Conservation (phyloP, 2,329 filamentous ascomycete genomes). For the Seiridium cupressi region DNA sequence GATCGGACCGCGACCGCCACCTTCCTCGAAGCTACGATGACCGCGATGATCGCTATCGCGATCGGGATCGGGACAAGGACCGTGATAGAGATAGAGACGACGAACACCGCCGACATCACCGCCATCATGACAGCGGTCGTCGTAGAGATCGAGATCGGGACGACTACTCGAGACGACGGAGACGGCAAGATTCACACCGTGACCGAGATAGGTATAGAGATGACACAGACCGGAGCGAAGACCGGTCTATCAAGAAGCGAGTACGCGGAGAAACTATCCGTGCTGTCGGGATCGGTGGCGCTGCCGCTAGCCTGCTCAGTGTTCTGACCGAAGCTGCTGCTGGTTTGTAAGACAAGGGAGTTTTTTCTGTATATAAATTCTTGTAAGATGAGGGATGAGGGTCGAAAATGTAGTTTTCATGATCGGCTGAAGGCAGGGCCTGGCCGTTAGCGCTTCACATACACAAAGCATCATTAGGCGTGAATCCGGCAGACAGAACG, state of each 20-base stretch:
- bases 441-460: too few relatives aligned
- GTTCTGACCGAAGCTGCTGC: slow-evolving; percentile 57
- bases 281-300: slow-evolving; percentile 59
- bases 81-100: slow-evolving; percentile 36
- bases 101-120: slow-evolving; percentile 41
- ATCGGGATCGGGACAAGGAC: slow-evolving; percentile 15
- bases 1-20: slow-evolving; percentile 24
- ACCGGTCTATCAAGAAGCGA: slow-evolving; percentile 39
- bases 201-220: slow-evolving; percentile 33
- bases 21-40: slow-evolving; percentile 9
- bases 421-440: too few relatives aligned
- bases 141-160: slow-evolving; percentile 38
- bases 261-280: slow-evolving; percentile 53
- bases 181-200: slow-evolving; percentile 27
- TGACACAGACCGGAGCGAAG: slow-evolving; percentile 25
- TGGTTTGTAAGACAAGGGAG: slow-evolving; percentile 9
- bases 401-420: too few relatives aligned
- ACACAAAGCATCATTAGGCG: too few relatives aligned
- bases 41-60: slow-evolving; percentile 21
- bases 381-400: neutral
- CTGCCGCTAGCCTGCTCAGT: slow-evolving; percentile 56
- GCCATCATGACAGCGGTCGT: slow-evolving; percentile 41
- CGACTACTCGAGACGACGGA: slow-evolving; percentile 16
- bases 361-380: neutral
- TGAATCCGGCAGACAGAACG: too few relatives aligned